phyloP scores from a whole-genome alignment of 1,284 basidiomycete species.

The Singerocomus rubriflavus region DNA sequence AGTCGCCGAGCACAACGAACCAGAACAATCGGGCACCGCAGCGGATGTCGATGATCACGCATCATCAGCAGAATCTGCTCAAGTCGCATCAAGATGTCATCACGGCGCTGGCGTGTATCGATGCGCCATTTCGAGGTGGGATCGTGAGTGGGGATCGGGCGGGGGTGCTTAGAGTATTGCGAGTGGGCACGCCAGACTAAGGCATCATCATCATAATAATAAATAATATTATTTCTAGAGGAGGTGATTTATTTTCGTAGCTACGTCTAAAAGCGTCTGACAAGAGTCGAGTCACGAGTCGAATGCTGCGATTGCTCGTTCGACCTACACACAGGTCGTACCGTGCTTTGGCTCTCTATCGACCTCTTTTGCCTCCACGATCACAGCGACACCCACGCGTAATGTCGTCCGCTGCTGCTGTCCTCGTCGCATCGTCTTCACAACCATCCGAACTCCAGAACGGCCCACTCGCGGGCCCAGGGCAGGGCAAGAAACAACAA shows the following conservation, averaged over 20 bases:
- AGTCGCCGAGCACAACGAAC: constrained; percentile 39
- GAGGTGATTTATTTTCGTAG: neutral
- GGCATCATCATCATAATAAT: neutral
- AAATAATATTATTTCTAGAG: neutral
- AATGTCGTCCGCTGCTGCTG: constrained; percentile 25
- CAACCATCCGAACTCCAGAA: constrained; percentile 35
- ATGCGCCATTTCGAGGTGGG: constrained; percentile 84
- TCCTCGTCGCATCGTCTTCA: constrained; percentile 38
- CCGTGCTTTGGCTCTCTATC: constrained; percentile 14
- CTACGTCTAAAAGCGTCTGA: constrained; percentile 26
- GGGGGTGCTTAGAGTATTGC: constrained; percentile 81
- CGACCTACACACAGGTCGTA: constrained; percentile 17
- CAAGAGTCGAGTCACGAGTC: constrained; percentile 16
- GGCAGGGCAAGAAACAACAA: constrained; percentile 39
- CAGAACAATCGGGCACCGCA: constrained; percentile 67
- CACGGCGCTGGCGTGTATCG: constrained; percentile 76
- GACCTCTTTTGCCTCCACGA: neutral
- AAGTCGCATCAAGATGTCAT: constrained; percentile 83
- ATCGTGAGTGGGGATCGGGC: constrained; percentile 83
- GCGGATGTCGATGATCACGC: constrained; percentile 72
- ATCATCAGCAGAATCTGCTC: constrained; percentile 75
- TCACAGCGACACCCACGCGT: constrained; percentile 8
- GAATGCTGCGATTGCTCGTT: constrained; percentile 28
- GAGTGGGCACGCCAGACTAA: constrained; percentile 54
- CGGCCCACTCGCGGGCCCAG: constrained; percentile 28